Evolutionary conservation across 208 protist genomes (phyloP), one percentile per base, ranked within the genome.

Genomic region (Leptomonas seymouri): DNA sequence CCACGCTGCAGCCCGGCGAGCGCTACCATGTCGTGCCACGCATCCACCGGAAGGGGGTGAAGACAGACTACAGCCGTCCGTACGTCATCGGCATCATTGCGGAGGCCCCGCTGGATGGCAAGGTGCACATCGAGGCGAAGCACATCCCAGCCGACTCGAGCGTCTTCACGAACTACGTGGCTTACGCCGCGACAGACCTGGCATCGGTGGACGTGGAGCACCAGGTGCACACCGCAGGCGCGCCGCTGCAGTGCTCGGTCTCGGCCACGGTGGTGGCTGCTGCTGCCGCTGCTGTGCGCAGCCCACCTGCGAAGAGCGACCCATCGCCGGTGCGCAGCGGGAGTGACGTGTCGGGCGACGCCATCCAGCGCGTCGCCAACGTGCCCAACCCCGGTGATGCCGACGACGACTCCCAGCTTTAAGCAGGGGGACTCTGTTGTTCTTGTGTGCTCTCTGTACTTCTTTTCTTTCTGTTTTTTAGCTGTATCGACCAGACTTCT

Each of bases 1-100:
- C 82, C 60, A 86, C 70, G 14, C 85, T 93, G 74, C 51, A 78
- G 67, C 80, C 87, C 12, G 74, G 71, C 16, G 62, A 80, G 20
- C 77, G 70, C 31, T 93, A 90, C 76, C 76, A 80, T n/a, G 54
- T 93, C 36, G 74, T 93, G 54, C 87, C 87, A 5, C 84, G 83
- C 71, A 74, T 86, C 25, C 84, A 90, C 76, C 42, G 68, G 67
- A 80, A 84, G 58, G 73, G 86, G 18, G 72, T 91, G 5, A 63
- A 67, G 56, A 61, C 59, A 49, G 68, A 67, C 45, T 74, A 81
- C 67, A 55, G 70, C 39, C 67, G 81, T 30, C 75, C 82, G 18
- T 87, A 81, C 61, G 82, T 87, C 20, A 42, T 91, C 44, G 78
- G 80, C 59, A 63, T 91, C 67, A 74, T 78, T 15, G 67, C 80